Evolutionary conservation across 106 monocot species (phyloP), one percentile per base, ranked within the genome.

Genomic region (Apostasia ramifera): DNA sequence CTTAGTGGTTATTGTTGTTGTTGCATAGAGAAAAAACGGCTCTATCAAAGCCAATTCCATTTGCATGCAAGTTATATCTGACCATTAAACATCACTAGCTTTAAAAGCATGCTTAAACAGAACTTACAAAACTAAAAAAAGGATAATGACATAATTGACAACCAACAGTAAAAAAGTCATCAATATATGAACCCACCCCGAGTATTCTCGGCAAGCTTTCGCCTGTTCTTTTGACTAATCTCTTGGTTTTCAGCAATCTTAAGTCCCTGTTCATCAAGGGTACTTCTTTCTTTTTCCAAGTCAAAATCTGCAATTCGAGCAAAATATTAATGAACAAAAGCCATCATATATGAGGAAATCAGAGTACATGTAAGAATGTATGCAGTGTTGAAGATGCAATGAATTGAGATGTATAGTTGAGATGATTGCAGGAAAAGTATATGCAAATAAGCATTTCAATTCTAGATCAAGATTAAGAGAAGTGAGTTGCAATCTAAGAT

Each of bases 161-260:
- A 26, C 26, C 26, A 26, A 26, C 26, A 26, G 26, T 26, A 62
- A 44, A 62, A 8, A 62, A 43, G 41, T 13, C 44, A 11, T 3
- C 44, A 2, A 44, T 12, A 40, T 3, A 59, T 59, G 14, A 44
- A 0, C 58, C 60, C 62, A 76, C 75, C 94, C 5, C 97, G 77
- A 57, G 97, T 97, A 66, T 80, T 92, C 75, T 97, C 97, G 57
- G 92, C 97, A 75, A 97, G 84, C 59, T 84, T 89, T 56, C 92
- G 80, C 61, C 97, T 84, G 67, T 97, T 97, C 71, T 97, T 97
- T 72, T 97, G 97, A 68, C 92, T 97, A 72, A 62, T 82, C 68
- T 97, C 97, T 68, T 97, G 97, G 57, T 97, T 97, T 83, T 97
- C 97, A 65, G 97, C 92, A 79, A 97, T 92, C 74, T 83, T 97